Conservation (phyloP, 192 early-diverging fungal genomes). For the Linnemannia zychae region DNA sequence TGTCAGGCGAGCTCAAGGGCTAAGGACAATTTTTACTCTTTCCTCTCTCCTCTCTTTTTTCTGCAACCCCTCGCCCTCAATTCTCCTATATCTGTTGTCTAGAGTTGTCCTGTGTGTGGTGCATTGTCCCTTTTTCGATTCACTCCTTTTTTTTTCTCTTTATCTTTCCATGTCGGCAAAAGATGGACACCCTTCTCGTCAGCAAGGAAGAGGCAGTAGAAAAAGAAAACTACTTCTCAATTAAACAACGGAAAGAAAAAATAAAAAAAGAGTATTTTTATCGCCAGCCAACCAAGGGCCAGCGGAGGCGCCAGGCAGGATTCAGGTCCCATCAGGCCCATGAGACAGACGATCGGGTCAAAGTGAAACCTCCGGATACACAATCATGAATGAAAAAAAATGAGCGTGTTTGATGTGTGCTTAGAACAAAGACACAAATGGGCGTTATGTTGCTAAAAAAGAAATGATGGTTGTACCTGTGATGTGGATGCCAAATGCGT, state of each 20-base stretch:
- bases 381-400: background rate
- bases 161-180: background rate
- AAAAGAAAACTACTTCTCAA: background rate
- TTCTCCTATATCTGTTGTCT: background rate
- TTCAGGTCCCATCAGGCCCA: background rate
- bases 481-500: background rate
- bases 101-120: background rate
- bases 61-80: background rate
- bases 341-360: background rate
- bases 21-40: background rate
- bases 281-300: background rate
- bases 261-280: background rate
- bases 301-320: background rate
- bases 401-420: background rate
- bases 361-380: background rate
- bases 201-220: slow-evolving; percentile 7
- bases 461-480: background rate
- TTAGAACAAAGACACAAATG: background rate
- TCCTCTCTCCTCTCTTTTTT: background rate
- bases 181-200: background rate
- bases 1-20: background rate
- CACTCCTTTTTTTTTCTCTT: background rate
- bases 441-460: background rate
- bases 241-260: background rate
- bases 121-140: background rate